Conservation (phyloP, 495 filamentous ascomycete species). For the Platismatia glauca region DNA sequence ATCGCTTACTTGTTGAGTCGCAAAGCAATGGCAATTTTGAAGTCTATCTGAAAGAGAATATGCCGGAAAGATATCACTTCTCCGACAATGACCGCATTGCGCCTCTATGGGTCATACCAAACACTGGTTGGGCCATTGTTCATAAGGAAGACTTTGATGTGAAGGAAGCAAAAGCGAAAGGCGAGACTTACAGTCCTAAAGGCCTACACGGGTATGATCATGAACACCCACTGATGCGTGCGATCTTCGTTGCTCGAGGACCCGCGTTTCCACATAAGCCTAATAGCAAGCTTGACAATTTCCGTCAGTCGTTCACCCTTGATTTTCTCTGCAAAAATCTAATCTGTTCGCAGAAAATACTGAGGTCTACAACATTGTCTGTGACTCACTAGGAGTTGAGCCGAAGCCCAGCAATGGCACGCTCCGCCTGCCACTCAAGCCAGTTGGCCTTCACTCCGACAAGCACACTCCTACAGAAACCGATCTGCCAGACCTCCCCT, state of each 20-base stretch:
- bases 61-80: slow-evolving; percentile 46
- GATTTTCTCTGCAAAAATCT: not conserved
- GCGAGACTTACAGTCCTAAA: slow-evolving; percentile 36
- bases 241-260: slow-evolving; percentile 44
- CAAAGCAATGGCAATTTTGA: slow-evolving; percentile 59
- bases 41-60: slow-evolving; percentile 41
- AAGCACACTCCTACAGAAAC: slow-evolving; percentile 28
- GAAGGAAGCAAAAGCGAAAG: slow-evolving; percentile 28
- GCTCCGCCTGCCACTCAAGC: slow-evolving; percentile 63
- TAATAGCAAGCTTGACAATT: slow-evolving; percentile 69
- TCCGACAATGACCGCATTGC: slow-evolving; percentile 42
- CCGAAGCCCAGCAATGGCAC: slow-evolving; percentile 44
- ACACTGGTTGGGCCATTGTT: slow-evolving; percentile 45
- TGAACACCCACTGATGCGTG: slow-evolving; percentile 44
- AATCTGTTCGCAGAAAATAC: slow-evolving; percentile 57
- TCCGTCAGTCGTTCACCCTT: slow-evolving; percentile 57
- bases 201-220: slow-evolving; percentile 46
- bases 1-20: slow-evolving; percentile 33
- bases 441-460: slow-evolving; percentile 60
- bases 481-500: slow-evolving; percentile 30
- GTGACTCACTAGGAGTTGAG: slow-evolving; percentile 38
- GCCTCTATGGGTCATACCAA: slow-evolving; percentile 46
- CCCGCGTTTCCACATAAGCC: slow-evolving; percentile 56
- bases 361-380: slow-evolving; percentile 92
- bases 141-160: slow-evolving; percentile 40